phyloP scores from a whole-genome alignment of 2,329 filamentous ascomycete genomes.

The Sclerotinia trifoliorum region DNA sequence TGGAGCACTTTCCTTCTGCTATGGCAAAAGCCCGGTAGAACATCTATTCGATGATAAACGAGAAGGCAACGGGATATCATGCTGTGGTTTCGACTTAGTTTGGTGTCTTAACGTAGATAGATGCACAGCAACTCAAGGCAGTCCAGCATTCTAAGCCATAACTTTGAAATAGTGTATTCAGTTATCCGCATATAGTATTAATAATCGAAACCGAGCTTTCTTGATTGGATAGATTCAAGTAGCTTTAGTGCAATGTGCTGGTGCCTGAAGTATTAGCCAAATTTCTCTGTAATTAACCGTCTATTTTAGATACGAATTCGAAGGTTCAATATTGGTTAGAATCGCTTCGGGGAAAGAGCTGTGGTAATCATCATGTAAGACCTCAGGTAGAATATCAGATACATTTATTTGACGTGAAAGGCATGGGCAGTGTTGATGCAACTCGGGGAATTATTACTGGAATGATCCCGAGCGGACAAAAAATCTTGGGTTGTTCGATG shows the following conservation, averaged over 20 bases:
- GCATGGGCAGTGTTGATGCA: fast-evolving
- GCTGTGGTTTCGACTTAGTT: too few species aligned
- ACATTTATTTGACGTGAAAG: neutral
- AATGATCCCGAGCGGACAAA: neutral
- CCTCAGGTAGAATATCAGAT: too few species aligned
- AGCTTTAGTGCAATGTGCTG: neutral
- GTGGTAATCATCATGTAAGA: neutral
- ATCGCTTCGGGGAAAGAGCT: fast-evolving
- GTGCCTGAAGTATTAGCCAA: too few species aligned
- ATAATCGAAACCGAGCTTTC: too few species aligned
- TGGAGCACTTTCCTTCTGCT: neutral
- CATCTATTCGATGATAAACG: neutral
- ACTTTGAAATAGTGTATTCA: too few species aligned
- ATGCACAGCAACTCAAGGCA: too few species aligned
- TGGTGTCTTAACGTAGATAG: neutral
- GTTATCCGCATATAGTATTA: too few species aligned
- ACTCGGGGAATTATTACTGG: too few species aligned
- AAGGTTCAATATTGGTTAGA: neutral
- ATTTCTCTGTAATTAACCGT: fast-evolving
- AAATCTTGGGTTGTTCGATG: neutral
- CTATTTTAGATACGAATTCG: neutral
- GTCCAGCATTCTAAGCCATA: neutral
- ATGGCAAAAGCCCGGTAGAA: neutral
- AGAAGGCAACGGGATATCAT: fast-evolving
- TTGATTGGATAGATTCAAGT: too few species aligned